Evolutionary conservation across 2,329 filamentous ascomycete species (phyloP), one percentile per base, ranked within the genome.

Genomic region (Apiospora marii): DNA sequence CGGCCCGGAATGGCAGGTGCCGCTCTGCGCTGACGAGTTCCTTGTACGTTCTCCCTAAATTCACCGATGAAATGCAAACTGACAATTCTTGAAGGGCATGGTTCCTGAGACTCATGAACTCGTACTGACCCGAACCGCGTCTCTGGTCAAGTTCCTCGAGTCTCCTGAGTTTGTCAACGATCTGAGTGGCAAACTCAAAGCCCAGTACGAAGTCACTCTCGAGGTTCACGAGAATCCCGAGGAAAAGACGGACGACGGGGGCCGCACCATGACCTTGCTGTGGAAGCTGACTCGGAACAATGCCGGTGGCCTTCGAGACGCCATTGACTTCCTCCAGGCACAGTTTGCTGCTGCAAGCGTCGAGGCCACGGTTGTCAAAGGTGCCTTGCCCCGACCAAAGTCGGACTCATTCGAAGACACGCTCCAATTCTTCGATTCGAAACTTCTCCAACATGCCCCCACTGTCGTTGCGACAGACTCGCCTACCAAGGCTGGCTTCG

Each of bases 371-470:
- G 92, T 95, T 58, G 92, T 98, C 79, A 97, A 97, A 82, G 96
- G 96, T 70, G 92, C 94, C n/a, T 96, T 98, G 76, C 95, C 96
- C 27, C 93, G 96, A n/a, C 96, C 96, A 75, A 98, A 98, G 85
- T 98, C 96, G 0, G 96, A 99, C 82, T 98, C 96, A 0, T 99
- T 99, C 76, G 96, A 99, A 81, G 96, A 99, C 78, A 97, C 96
- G 10, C 88, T 98, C 70, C 96, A 95, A 72, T 98, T 95, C 85
- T 99, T 99, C 80, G 94, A 98, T 81, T 98, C 96, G 2, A 98
- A 98, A 85, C 89, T 99, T 67, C 89, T 99, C 71, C 96, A 98
- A 83, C 95, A 97, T 78, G 95, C 96, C 4, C 95, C 96, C 48
- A 90, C 93, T 5, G 90, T 93, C 1, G 88, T 95, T 24, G 89